Percentiles rank a stretch among this genome's conserved stretches.
phyloP scores from a whole-genome alignment of 495 filamentous ascomycete genomes.

The Tuber umbilicatum region DNA sequence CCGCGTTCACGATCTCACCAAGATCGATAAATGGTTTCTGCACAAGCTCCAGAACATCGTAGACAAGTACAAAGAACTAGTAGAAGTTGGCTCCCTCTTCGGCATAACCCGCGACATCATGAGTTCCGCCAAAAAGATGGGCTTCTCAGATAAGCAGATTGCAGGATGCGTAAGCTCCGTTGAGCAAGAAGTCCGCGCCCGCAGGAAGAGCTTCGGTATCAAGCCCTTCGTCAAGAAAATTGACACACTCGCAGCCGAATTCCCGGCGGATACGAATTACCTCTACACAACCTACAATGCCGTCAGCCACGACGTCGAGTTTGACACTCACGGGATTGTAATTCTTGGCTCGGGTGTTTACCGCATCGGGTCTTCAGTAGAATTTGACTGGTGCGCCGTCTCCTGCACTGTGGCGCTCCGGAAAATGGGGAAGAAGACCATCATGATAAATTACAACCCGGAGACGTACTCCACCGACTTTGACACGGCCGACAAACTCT shows the following conservation, averaged over 20 bases:
- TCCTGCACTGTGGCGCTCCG: slow-evolving; percentile 81
- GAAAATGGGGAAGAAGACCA: slow-evolving; percentile 90
- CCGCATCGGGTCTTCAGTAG: slow-evolving; percentile 92
- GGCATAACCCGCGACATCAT: slow-evolving; percentile 81
- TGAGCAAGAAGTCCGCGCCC: slow-evolving; percentile 83
- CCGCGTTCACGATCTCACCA: slow-evolving; percentile 81
- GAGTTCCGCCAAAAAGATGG: slow-evolving; percentile 88
- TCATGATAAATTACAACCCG: slow-evolving; percentile 97
- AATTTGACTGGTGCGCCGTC: slow-evolving; percentile 99
- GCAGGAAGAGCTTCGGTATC: slow-evolving; percentile 78
- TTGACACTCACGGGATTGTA: slow-evolving; percentile 85
- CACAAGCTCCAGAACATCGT: slow-evolving; percentile 97
- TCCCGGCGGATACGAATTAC: slow-evolving; percentile 96
- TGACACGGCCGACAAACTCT: slow-evolving; percentile 88
- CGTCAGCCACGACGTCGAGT: slow-evolving; percentile 86
- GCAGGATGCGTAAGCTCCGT: slow-evolving; percentile 72
- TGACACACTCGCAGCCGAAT: slow-evolving; percentile 93
- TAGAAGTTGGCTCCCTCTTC: slow-evolving; percentile 78
- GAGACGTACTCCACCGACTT: slow-evolving; percentile 88
- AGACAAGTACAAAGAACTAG: slow-evolving; percentile 75
- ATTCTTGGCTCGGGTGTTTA: slow-evolving; percentile 93
- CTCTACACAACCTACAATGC: slow-evolving; percentile 98
- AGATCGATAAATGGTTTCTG: slow-evolving; percentile 96
- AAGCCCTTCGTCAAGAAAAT: slow-evolving; percentile 93
- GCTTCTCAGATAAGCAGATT: slow-evolving; percentile 96